Percentiles rank a stretch among this genome's conserved stretches.
phyloP scores from a whole-genome alignment of 768 basidiomycete genomes.

The Tylopilus felleus region DNA sequence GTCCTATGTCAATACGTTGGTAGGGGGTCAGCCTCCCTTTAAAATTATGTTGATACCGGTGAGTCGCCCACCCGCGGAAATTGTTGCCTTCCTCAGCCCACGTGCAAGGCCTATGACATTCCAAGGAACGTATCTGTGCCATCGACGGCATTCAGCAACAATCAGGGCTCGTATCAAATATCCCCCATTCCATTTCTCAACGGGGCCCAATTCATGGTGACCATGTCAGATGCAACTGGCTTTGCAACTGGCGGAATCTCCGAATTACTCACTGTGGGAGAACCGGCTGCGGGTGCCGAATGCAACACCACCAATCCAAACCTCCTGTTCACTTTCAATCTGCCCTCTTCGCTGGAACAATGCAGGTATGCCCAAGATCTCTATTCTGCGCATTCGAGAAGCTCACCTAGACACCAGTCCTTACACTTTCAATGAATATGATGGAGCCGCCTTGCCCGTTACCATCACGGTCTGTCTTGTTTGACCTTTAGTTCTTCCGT shows the following conservation, averaged over 20 bases:
- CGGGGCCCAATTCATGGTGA: conserved; percentile 44
- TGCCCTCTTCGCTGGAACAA: conserved; percentile 54
- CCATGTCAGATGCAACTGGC: conserved; percentile 72
- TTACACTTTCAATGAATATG: conserved; percentile 45
- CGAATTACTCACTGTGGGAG: conserved; percentile 44
- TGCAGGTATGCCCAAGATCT: conserved; percentile 46
- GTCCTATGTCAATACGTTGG: neutral
- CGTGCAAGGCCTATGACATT: conserved; percentile 47
- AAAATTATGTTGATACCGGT: conserved; percentile 50
- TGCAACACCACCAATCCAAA: conserved; percentile 51
- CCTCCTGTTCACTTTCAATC: conserved; percentile 44
- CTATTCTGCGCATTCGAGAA: neutral
- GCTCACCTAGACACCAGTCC: conserved; percentile 33
- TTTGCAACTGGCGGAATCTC: conserved; percentile 65
- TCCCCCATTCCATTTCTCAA: conserved; percentile 41
- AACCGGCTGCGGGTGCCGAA: conserved; percentile 35
- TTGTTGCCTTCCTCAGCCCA: conserved; percentile 2
- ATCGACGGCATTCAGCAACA: conserved; percentile 48
- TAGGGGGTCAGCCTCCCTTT: conserved; percentile 60
- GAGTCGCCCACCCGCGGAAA: conserved; percentile 17
- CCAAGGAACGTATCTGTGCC: conserved; percentile 57
- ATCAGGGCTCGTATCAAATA: conserved; percentile 49
- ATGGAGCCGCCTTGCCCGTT: conserved; percentile 48
- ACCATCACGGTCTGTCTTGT: conserved; percentile 45
- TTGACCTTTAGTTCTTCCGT: neutral